Conservation (phyloP, 163 green algal species). For the Chlamydomonas reinhardtii region DNA sequence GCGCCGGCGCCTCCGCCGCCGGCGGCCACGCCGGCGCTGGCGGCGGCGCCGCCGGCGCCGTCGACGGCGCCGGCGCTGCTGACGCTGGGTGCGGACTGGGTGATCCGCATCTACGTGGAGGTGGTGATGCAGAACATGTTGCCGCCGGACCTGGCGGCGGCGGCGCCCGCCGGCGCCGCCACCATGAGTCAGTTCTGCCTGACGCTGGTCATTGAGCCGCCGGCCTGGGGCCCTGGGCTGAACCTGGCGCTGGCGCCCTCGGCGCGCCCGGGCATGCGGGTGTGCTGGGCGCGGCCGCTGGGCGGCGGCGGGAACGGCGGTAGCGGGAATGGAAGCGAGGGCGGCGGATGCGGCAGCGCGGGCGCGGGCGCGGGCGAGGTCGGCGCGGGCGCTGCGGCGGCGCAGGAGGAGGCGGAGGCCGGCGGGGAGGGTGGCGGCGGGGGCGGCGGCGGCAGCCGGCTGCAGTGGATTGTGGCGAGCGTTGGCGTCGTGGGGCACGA, state of each 20-base stretch:
- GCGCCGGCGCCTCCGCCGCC: background rate
- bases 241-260: constrained; percentile 36
- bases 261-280: constrained; percentile 49
- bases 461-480: constrained; percentile 55
- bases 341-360: background rate
- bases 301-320: background rate
- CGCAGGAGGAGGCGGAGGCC: too few relatives aligned
- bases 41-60: constrained; percentile 9
- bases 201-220: constrained; percentile 78
- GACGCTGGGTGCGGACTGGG: constrained; percentile 72
- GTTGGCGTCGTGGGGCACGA: constrained; percentile 20
- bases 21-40: constrained; percentile 34
- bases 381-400: background rate
- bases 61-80: constrained; percentile 66
- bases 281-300: constrained; percentile 59
- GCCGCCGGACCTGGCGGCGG: constrained; percentile 29
- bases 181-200: constrained; percentile 70
- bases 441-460: background rate
- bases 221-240: background rate
- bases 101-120: constrained; percentile 81
- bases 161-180: background rate
- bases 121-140: constrained; percentile 70
- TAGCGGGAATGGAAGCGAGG: background rate
- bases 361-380: background rate
- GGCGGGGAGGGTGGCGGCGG: background rate